These are phyloP conservation scores for Leishmania braziliensis DNA, from an alignment of 208 protist species.

Conservation along the genomic window DNA sequence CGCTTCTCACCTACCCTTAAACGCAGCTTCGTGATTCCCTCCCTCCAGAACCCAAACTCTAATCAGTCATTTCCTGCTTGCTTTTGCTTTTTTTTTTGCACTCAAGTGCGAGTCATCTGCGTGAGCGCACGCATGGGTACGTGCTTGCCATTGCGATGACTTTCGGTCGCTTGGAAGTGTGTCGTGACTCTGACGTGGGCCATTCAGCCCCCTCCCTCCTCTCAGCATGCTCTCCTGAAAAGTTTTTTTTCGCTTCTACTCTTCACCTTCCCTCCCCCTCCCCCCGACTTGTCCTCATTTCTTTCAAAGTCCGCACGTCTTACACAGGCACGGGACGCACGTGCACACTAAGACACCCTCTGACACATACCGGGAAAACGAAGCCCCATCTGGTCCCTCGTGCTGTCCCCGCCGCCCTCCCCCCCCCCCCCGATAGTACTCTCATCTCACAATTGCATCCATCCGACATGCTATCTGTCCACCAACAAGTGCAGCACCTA, in stretches of 20 bases:
- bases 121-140: not conserved
- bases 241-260: not conserved
- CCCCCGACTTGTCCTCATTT: not conserved
- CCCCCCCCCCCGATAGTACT: too few species aligned
- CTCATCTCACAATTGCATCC: not conserved
- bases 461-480: not conserved
- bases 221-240: not conserved
- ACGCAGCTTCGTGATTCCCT: not conserved
- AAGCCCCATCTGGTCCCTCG: not conserved
- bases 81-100: not conserved
- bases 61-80: not conserved
- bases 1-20: not conserved
- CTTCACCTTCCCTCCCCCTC: not conserved
- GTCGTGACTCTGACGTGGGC: not conserved
- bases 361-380: not conserved
- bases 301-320: not conserved
- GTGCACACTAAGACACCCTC: slow-evolving; percentile 9
- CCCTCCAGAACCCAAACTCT: not conserved
- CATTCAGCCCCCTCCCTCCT: not conserved
- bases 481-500: not conserved
- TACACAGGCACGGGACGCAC: not conserved
- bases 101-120: not conserved
- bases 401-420: not conserved
- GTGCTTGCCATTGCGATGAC: not conserved
- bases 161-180: not conserved